Conservation (phyloP, 2,329 filamentous ascomycete species). For the Ophiocordyceps camponoti-saundersi region DNA sequence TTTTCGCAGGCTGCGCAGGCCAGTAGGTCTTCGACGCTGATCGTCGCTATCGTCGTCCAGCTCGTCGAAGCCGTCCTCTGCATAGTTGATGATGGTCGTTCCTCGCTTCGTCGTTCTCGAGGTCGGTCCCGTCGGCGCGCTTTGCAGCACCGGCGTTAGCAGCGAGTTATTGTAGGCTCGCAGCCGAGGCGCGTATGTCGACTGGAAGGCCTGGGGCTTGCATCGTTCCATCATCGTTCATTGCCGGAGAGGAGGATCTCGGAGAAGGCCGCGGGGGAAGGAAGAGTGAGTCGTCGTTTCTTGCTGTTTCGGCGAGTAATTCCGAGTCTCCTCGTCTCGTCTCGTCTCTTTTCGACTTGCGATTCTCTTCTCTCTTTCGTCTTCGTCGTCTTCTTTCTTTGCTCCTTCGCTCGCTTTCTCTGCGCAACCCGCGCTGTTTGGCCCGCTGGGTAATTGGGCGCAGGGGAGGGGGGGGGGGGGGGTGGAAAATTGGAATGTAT, state of each 20-base stretch:
- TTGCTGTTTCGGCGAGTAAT: constrained; percentile 8
- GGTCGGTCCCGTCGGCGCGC: constrained; percentile 44
- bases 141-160: constrained; percentile 67
- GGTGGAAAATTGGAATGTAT: not conserved
- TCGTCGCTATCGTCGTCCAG: constrained; percentile 58
- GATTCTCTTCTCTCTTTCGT: not conserved
- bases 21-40: constrained; percentile 61
- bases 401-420: not conserved
- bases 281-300: constrained; percentile 9
- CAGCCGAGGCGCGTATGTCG: constrained; percentile 79
- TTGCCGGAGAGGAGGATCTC: not conserved
- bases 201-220: constrained; percentile 71
- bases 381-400: not conserved
- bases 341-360: too few relatives aligned
- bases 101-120: constrained; percentile 91
- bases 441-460: not conserved
- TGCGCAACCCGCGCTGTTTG: not conserved
- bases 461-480: not conserved
- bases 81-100: constrained; percentile 93
- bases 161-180: constrained; percentile 86
- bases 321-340: too few relatives aligned
- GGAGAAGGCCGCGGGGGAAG: too few relatives aligned
- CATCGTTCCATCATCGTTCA: constrained; percentile 24
- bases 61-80: constrained; percentile 87
- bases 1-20: constrained; percentile 64